Evolutionary conservation across 2,329 filamentous ascomycete species (phyloP).

Genomic region (Cercospora sesami): DNA sequence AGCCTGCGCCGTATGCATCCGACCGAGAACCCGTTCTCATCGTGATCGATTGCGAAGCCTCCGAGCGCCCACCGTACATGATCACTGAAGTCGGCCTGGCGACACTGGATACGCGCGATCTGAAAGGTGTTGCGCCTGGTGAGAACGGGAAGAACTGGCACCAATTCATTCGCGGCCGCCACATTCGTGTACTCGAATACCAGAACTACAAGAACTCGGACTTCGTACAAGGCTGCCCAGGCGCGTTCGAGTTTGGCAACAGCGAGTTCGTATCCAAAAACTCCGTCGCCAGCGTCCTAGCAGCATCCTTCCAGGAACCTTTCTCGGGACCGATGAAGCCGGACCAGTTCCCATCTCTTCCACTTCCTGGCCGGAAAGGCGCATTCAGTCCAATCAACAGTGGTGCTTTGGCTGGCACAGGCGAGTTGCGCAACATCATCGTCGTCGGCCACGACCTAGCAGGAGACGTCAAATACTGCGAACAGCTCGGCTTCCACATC

Average conservation of each 20-base stretch:
- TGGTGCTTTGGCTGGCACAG: background rate
- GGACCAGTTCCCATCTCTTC: background rate
- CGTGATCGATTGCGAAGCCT: conserved; percentile 79
- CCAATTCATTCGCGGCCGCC: conserved; percentile 64
- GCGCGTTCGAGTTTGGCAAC: conserved; percentile 69
- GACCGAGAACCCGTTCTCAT: conserved; percentile 68
- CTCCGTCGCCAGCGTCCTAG: conserved; percentile 50
- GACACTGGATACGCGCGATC: conserved; percentile 68
- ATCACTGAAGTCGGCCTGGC: conserved; percentile 88
- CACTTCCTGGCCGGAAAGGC: background rate
- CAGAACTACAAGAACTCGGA: conserved; percentile 63
- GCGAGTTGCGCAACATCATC: conserved; percentile 60
- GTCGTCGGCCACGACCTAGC: conserved; percentile 75
- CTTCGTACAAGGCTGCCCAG: conserved; percentile 72
- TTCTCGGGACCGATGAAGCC: conserved; percentile 44
- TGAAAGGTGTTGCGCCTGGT: conserved; percentile 61
- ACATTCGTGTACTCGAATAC: conserved; percentile 75
- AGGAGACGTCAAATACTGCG: conserved; percentile 69
- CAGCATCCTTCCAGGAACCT: conserved; percentile 58
- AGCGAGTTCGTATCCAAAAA: conserved; percentile 57
- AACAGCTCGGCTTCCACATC: conserved; percentile 63
- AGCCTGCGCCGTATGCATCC: conserved; percentile 49
- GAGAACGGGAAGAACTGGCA: conserved; percentile 66
- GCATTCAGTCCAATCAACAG: background rate
- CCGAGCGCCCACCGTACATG: conserved; percentile 63